Evolutionary conservation across 163 green algal species (phyloP).

Genomic region (Chlorella variabilis): DNA sequence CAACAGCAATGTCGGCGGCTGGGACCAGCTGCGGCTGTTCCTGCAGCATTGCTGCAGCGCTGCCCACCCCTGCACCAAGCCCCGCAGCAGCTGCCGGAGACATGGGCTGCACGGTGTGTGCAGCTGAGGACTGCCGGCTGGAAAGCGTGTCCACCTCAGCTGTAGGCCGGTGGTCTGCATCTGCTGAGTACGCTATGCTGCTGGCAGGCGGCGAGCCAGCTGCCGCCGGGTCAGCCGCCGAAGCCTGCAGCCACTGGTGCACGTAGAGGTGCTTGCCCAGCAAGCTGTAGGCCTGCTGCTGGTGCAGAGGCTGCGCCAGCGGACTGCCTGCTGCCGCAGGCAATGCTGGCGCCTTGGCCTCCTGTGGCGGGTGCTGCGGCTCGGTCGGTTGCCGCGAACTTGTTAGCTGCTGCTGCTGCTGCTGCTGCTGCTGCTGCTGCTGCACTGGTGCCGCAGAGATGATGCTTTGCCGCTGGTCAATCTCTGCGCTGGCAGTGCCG

Average conservation of each 20-base stretch:
- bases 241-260: slow-evolving; percentile 35
- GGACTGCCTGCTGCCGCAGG: neutral
- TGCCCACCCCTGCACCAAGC: neutral
- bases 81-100: neutral
- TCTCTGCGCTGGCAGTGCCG: too few species aligned
- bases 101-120: neutral
- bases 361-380: neutral
- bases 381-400: too few species aligned
- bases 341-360: neutral
- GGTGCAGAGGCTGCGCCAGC: neutral
- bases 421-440: neutral
- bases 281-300: neutral
- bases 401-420: neutral
- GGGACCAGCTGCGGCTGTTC: neutral
- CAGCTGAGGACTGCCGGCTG: neutral
- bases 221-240: neutral
- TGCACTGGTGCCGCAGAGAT: neutral
- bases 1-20: neutral
- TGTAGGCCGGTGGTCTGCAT: neutral
- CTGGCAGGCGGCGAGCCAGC: neutral
- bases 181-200: neutral
- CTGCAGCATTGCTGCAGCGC: neutral
- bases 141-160: neutral
- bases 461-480: too few species aligned
- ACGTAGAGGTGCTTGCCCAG: slow-evolving; percentile 35